A percentile compares a stretch with the other conserved stretches of the same genome.
phyloP scores from a whole-genome alignment of 352 stramenopile species.

The Sclerospora graminicola region DNA sequence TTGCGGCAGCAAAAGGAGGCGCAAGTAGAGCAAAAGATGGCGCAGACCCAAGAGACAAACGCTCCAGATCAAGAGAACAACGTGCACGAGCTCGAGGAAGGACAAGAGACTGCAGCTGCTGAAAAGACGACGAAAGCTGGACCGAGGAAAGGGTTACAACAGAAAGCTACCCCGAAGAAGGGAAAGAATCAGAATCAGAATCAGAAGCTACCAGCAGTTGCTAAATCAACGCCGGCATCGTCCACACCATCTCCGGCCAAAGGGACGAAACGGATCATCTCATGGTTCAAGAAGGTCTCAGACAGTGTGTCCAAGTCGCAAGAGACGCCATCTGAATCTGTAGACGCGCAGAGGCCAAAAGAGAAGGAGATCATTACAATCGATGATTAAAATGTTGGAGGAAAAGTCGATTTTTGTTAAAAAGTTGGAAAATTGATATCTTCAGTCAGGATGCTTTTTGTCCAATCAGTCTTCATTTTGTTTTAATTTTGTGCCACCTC shows the following conservation, averaged over 20 bases:
- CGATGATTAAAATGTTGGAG: conserved; percentile 15
- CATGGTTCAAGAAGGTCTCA: conserved; percentile 23
- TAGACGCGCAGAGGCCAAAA: conserved; percentile 7
- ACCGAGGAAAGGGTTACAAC: not conserved
- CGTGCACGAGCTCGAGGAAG: no score
- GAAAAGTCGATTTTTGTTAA: no score
- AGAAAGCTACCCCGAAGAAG: not conserved
- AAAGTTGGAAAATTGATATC: no score
- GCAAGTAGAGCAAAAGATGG: conserved; percentile 14
- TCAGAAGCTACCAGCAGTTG: not conserved
- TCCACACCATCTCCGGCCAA: conserved; percentile 12
- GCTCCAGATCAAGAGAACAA: conserved; percentile 9
- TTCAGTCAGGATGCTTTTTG: no score
- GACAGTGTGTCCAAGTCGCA: conserved; percentile 1
- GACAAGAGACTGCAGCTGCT: not conserved
- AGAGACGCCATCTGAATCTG: not conserved
- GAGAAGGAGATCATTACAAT: conserved; percentile 18
- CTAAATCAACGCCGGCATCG: conserved; percentile 1
- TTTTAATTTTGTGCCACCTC: no score
- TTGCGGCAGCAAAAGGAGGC: conserved; percentile 18
- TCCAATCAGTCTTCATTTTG: no score
- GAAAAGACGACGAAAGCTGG: conserved; percentile 5
- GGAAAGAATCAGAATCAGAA: not conserved
- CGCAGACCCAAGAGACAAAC: conserved; percentile 7
- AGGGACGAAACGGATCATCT: conserved; percentile 16